These are phyloP conservation scores for Gnomoniopsis smithogilvyi DNA, from an alignment of 2,329 filamentous ascomycete species.

Conservation along the genomic window DNA sequence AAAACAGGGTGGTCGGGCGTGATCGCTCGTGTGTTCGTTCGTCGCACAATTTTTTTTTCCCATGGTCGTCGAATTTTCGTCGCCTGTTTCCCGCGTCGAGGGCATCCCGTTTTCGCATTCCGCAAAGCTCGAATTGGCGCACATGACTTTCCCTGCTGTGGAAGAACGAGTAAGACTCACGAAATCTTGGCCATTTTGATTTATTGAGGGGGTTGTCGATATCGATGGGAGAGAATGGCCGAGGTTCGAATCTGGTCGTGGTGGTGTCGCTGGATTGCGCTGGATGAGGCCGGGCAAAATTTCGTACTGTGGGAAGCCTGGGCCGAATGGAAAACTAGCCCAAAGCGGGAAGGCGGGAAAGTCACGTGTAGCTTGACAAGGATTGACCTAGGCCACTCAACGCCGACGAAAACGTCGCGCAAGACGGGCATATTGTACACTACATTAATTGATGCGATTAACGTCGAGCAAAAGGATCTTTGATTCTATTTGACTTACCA, in stretches of 20 bases:
- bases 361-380: conserved; percentile 9
- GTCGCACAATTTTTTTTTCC: not conserved
- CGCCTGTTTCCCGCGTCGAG: not conserved
- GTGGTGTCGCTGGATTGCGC: conserved; percentile 14
- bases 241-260: conserved; percentile 14
- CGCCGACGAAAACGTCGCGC: too few relatives aligned
- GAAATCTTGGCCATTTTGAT: conserved; percentile 21
- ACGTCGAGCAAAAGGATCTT: too few relatives aligned
- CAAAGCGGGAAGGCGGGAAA: too few relatives aligned
- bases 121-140: conserved; percentile 16
- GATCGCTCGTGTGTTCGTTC: not conserved
- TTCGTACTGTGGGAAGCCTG: too few relatives aligned
- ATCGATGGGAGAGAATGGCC: conserved; percentile 17
- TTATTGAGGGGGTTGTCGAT: conserved; percentile 15
- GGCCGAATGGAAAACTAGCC: too few relatives aligned
- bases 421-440: too few relatives aligned
- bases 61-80: not conserved
- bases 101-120: not conserved
- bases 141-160: not conserved
- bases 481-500: too few relatives aligned
- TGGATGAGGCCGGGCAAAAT: too few relatives aligned
- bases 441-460: too few relatives aligned
- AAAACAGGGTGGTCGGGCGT: not conserved
- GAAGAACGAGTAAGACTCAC: conserved; percentile 9
- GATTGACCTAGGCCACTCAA: too few relatives aligned